Conservation (phyloP, 345 rosid genomes). For the Eucalyptus curtisii region DNA sequence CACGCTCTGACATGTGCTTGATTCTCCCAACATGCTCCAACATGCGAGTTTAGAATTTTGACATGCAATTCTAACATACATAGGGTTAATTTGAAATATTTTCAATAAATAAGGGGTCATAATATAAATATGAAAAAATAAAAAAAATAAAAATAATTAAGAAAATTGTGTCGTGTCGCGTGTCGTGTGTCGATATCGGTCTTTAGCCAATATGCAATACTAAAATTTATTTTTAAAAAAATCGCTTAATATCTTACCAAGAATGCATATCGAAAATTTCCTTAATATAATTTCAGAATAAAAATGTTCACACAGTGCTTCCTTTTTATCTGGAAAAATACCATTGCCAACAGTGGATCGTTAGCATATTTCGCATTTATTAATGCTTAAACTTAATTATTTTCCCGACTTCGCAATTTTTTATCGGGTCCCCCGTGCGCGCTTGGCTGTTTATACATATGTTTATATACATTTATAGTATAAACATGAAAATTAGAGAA, state of each 20-base stretch:
- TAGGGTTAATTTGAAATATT: too few species aligned
- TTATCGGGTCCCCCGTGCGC: not conserved
- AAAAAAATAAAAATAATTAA: too few species aligned
- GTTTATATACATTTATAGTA: not conserved
- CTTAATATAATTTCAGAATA: not conserved
- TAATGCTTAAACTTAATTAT: not conserved
- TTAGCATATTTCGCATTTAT: not conserved
- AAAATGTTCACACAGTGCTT: not conserved
- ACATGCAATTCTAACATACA: too few species aligned
- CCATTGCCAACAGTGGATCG: not conserved
- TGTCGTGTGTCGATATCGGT: too few species aligned
- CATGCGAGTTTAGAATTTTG: rapidly evolving
- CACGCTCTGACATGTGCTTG: rapidly evolving
- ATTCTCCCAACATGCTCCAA: too few species aligned
- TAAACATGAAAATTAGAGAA: not conserved
- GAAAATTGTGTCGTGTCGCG: rapidly evolving
- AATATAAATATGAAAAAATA: too few species aligned
- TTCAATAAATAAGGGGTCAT: too few species aligned
- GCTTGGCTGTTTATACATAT: not conserved
- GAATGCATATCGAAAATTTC: not conserved
- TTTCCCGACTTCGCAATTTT: not conserved
- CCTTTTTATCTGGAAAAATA: not conserved
- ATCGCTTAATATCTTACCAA: not conserved
- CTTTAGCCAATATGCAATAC: not conserved
- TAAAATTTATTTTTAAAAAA: not conserved